Conservation (phyloP, 768 basidiomycete genomes). For the Tephrocybe sp. region DNA sequence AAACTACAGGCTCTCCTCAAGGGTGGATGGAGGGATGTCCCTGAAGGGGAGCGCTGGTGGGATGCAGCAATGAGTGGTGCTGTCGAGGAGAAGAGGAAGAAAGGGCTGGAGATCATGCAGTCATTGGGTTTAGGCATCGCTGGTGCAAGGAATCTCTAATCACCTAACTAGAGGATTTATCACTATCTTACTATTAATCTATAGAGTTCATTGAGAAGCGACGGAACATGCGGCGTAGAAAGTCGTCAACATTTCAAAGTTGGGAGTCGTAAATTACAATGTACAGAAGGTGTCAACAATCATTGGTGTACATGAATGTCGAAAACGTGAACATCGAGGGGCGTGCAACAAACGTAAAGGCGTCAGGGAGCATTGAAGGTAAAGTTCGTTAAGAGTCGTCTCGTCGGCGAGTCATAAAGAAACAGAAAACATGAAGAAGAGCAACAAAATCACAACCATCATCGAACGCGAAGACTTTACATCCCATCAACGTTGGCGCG, state of each 20-base stretch:
- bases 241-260: background rate
- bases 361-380: background rate
- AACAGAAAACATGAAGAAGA: background rate
- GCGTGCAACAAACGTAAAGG: background rate
- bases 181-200: background rate
- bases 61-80: slow-evolving; percentile 52
- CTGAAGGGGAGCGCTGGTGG: slow-evolving; percentile 68
- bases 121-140: slow-evolving; percentile 36
- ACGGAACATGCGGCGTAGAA: too few relatives aligned
- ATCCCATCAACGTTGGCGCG: background rate
- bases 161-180: background rate
- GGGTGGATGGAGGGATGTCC: slow-evolving; percentile 63
- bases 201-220: too few relatives aligned
- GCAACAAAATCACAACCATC: background rate
- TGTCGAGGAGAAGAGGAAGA: slow-evolving; percentile 41
- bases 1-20: slow-evolving; percentile 46
- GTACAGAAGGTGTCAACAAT: background rate
- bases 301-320: background rate
- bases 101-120: slow-evolving; percentile 32
- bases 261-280: too few relatives aligned
- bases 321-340: slow-evolving; percentile 2
- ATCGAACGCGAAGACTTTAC: background rate
- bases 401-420: background rate
- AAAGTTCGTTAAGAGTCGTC: background rate
- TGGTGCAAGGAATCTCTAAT: slow-evolving; percentile 24